Percentiles rank a stretch among this genome's conserved stretches.
Evolutionary conservation across 352 stramenopile species (phyloP).

Genomic region (Elongisporangium senticosum): DNA sequence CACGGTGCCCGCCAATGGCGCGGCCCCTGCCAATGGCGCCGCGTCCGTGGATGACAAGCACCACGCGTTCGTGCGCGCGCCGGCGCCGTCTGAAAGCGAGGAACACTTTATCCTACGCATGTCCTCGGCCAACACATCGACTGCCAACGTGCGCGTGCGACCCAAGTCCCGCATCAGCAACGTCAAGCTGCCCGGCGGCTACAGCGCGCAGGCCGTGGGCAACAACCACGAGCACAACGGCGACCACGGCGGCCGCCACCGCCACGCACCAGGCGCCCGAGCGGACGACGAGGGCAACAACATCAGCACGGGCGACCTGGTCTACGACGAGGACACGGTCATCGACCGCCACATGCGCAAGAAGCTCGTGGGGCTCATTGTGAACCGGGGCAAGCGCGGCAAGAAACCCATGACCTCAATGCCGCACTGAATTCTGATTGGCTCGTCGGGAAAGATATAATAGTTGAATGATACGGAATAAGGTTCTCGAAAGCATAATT

Average conservation of each 20-base stretch:
- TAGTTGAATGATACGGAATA: neutral
- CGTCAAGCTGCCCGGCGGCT: slow-evolving; percentile 7
- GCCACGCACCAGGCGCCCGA: slow-evolving; percentile 18
- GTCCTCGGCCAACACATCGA: slow-evolving; percentile 58
- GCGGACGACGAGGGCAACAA: slow-evolving; percentile 11
- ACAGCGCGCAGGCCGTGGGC: neutral
- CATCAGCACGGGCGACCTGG: slow-evolving; percentile 21
- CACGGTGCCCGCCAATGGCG: slow-evolving; percentile 10
- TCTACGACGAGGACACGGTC: slow-evolving; percentile 55
- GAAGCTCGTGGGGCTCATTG: slow-evolving; percentile 75
- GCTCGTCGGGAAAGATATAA: neutral
- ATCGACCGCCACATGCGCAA: slow-evolving; percentile 79
- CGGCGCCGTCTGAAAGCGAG: slow-evolving; percentile 65
- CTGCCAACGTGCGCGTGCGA: slow-evolving; percentile 70
- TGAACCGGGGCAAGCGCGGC: slow-evolving; percentile 69
- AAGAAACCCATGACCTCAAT: slow-evolving; percentile 33
- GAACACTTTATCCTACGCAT: slow-evolving; percentile 83
- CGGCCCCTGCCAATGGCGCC: slow-evolving; percentile 16
- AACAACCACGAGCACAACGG: slow-evolving; percentile 8
- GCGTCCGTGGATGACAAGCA: slow-evolving; percentile 19
- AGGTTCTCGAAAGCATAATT: neutral
- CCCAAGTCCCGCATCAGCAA: slow-evolving; percentile 46
- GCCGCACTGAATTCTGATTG: slow-evolving; percentile 7
- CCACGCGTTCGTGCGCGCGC: slow-evolving; percentile 38
- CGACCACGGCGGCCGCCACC: slow-evolving; percentile 9